Evolutionary conservation across 371 early-diverging fungal genomes (phyloP).

Genomic region (Mortierella polycephala): DNA sequence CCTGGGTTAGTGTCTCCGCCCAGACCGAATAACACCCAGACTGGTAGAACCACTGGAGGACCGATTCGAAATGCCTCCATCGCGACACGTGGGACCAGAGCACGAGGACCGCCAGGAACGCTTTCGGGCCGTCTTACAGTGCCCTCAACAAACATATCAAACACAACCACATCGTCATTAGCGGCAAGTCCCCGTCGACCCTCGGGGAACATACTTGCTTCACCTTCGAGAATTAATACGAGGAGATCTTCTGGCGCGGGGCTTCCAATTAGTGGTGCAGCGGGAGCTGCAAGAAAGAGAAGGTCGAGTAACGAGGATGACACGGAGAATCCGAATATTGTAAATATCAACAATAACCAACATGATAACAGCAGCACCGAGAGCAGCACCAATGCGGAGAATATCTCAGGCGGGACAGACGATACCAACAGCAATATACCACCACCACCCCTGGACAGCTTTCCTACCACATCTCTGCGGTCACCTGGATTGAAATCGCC

Average conservation of each 20-base stretch:
- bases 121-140: constrained; percentile 2
- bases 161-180: background rate
- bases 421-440: background rate
- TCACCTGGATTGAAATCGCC: constrained; percentile 41
- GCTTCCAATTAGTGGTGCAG: background rate
- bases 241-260: constrained; percentile 3
- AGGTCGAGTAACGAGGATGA: background rate
- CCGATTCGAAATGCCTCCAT: constrained; percentile 16
- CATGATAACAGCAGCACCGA: background rate
- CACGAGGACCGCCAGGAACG: constrained; percentile 21
- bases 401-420: background rate
- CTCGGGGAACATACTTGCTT: background rate
- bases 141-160: too few species aligned
- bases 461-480: constrained; percentile 8
- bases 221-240: background rate
- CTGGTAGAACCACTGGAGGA: constrained; percentile 14
- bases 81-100: constrained; percentile 16
- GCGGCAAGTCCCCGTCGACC: constrained; percentile 4
- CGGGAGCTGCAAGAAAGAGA: constrained; percentile 1
- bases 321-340: background rate
- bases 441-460: background rate
- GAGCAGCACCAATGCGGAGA: background rate
- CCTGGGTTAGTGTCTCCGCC: constrained; percentile 5
- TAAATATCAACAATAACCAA: background rate
- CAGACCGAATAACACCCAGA: background rate